Base-by-base conservation (phyloP, 1,139 yeast species). In the Saccharomyces hybrid region DNA sequence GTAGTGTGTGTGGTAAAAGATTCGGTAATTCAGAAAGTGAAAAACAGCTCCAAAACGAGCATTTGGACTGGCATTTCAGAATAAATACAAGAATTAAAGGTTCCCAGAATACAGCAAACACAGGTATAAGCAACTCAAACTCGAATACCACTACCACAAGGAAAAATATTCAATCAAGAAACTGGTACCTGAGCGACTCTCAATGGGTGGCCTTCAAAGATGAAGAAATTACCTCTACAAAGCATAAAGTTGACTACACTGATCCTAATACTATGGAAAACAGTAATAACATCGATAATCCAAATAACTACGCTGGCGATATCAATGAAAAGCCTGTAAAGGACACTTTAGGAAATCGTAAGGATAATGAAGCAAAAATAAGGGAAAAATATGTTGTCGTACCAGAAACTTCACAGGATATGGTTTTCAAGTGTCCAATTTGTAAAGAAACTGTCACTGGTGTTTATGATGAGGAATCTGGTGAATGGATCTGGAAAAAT, bases 11-110 rank as follows among this genome's bases (percentile, higher is more conserved):
- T 73, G 96, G 97, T 32, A 88, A 88, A 67, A 75, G 99, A 59
- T 95, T 91, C 67, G 77, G 82, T 5, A 79, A 80, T 52, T 81
- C 84, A 48, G 75, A 73, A 1, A 80, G 78, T 52, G 96, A 95
- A 2, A 75, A 78, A 16, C 73, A 71, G 49, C 77, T 79, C 56
- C 78, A 86, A 57, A 72, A 76, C 48, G 76, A 77, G 7, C 99
- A 93, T 71, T 74, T 89, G 63, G 99, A 93, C 71, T 93, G 98
- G 98, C 99, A 93, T 74, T 90, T 90, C 75, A 81, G 98, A 65
- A 87, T 89, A 54, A 91, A 89, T 70, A 88, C 87, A 66, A 85
- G 88, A 63, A 75, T 87, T 52, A 81, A 87, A 50, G 85, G 70
- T 27, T 59, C 69, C 5, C 59, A 59, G 11, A 56, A 79, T 47